A percentile compares a stretch with the other conserved stretches of the same genome.
Conservation (phyloP, 2,329 filamentous ascomycete species). For the Akanthomyces dipterigenus region DNA sequence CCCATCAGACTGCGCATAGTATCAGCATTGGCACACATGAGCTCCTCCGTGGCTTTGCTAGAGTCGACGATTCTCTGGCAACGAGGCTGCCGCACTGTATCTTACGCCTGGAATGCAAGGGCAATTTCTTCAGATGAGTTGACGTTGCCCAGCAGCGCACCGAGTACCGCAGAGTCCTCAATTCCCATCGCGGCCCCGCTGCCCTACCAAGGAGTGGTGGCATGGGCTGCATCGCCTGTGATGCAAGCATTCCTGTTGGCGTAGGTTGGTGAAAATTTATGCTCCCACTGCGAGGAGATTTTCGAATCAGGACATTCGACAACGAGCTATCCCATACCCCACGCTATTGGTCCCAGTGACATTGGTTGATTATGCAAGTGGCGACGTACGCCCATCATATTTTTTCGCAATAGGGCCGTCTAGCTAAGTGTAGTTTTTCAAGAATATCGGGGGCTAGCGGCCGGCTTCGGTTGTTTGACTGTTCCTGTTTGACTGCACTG, state of each 20-base stretch:
- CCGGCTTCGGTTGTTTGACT: not conserved
- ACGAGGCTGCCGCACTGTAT: slow-evolving; percentile 9
- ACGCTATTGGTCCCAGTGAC: not conserved
- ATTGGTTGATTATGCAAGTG: no score
- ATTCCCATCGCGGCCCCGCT: slow-evolving; percentile 19
- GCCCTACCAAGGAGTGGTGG: slow-evolving; percentile 20
- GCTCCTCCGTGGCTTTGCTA: not conserved
- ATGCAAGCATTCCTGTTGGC: slow-evolving; percentile 16
- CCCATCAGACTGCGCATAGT: not conserved
- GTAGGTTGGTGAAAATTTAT: slow-evolving; percentile 15
- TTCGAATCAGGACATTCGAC: slow-evolving; percentile 3
- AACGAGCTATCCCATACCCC: not conserved
- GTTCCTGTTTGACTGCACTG: not conserved
- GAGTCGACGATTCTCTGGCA: slow-evolving; percentile 11
- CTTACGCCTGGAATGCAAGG: slow-evolving; percentile 14
- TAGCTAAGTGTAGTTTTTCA: not conserved
- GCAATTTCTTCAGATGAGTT: slow-evolving; percentile 8
- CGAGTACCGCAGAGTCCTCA: slow-evolving; percentile 21
- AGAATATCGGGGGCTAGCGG: not conserved
- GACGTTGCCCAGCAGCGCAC: slow-evolving; percentile 2
- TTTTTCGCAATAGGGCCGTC: slow-evolving; percentile 1
- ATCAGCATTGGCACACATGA: slow-evolving; percentile 5
- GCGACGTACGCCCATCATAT: not conserved
- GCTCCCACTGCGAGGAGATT: slow-evolving; percentile 12
- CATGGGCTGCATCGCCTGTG: slow-evolving; percentile 22